Conservation (phyloP, 352 stramenopile species). For the Globisporangium sylvaticum region DNA sequence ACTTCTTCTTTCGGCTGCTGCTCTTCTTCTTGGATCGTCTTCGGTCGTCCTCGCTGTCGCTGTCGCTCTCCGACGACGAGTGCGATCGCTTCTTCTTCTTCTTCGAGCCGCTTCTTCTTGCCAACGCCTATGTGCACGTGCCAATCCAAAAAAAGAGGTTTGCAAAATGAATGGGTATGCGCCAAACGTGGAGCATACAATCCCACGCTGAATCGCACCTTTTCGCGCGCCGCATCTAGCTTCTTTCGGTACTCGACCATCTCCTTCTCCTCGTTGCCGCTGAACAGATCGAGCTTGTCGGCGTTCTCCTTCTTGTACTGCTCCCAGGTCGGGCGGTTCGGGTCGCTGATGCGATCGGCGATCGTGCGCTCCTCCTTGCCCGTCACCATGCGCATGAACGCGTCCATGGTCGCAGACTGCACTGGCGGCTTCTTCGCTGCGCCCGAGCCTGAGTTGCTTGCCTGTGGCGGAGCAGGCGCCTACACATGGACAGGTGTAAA, state of each 20-base stretch:
- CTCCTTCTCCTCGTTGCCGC: constrained; percentile 84
- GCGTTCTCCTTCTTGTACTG: constrained; percentile 96
- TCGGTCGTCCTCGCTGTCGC: constrained; percentile 43
- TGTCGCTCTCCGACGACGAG: constrained; percentile 49
- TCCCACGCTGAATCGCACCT: constrained; percentile 30
- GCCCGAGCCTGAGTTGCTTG: not conserved
- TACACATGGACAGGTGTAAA: not conserved
- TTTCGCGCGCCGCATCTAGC: constrained; percentile 89
- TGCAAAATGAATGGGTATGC: not conserved
- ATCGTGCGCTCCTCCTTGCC: constrained; percentile 93
- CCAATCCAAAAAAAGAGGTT: no score
- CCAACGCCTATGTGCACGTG: constrained; percentile 35
- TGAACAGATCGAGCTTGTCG: constrained; percentile 89
- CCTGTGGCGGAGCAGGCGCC: not conserved
- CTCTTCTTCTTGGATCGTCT: constrained; percentile 54
- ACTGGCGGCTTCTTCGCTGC: constrained; percentile 20
- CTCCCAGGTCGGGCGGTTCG: constrained; percentile 94
- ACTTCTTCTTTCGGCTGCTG: constrained; percentile 78
- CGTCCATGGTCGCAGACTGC: constrained; percentile 89
- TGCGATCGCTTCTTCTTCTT: constrained; percentile 72
- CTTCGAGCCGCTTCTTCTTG: constrained; percentile 58
- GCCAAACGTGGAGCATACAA: not conserved
- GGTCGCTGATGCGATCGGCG: constrained; percentile 90
- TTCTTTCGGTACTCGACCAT: constrained; percentile 94
- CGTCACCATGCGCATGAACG: constrained; percentile 92